phyloP scores from a whole-genome alignment of 208 protist genomes.

The Novymonas esmeraldas region DNA sequence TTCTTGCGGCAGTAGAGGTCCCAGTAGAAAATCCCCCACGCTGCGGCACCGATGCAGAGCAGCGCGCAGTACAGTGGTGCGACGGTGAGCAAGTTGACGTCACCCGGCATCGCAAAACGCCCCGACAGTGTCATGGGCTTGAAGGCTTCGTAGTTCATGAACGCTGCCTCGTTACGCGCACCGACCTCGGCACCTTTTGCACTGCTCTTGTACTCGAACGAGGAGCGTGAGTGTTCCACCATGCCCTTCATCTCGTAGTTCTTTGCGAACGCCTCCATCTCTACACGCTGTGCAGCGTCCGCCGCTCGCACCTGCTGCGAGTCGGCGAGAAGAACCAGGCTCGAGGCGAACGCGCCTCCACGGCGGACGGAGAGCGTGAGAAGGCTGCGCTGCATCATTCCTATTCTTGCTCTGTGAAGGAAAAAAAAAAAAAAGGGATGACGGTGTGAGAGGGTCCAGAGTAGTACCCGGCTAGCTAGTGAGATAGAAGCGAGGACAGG shows the following conservation, averaged over 20 bases:
- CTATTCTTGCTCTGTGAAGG: constrained; percentile 6
- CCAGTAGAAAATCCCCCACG: constrained; percentile 90
- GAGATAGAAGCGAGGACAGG: background rate
- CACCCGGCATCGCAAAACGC: constrained; percentile 70
- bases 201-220: constrained; percentile 73
- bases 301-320: constrained; percentile 27
- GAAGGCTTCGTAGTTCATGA: constrained; percentile 84
- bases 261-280: constrained; percentile 40
- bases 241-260: constrained; percentile 72
- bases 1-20: constrained; percentile 80
- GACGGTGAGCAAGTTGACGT: constrained; percentile 79
- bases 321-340: constrained; percentile 29
- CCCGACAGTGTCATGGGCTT: constrained; percentile 52
- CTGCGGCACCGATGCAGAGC: constrained; percentile 53
- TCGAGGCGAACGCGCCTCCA: constrained; percentile 31
- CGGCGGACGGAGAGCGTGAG: constrained; percentile 34
- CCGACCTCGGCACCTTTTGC: constrained; percentile 85
- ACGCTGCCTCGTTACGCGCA: constrained; percentile 86
- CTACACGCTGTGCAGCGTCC: constrained; percentile 37
- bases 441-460: no score
- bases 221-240: constrained; percentile 60
- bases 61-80: constrained; percentile 71
- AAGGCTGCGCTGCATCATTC: constrained; percentile 53
- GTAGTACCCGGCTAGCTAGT: no score
- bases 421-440: no score